These are phyloP conservation scores for Pythium periplocum DNA, from an alignment of 352 stramenopile genomes.

Conservation along the genomic window DNA sequence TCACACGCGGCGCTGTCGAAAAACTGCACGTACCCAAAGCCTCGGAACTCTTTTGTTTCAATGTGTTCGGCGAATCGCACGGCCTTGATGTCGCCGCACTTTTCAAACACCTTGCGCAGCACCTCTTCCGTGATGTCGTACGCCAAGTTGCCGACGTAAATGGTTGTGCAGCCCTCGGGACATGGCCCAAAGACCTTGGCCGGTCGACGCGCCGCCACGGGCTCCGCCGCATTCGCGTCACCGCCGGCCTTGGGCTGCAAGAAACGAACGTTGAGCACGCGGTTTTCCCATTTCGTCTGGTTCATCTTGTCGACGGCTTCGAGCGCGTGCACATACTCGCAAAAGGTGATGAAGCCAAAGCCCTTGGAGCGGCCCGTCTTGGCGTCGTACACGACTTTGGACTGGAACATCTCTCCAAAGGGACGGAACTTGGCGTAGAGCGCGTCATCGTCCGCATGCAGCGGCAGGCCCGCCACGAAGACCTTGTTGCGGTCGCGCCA, in stretches of 20 bases:
- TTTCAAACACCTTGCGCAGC: constrained; percentile 74
- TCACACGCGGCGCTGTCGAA: constrained; percentile 86
- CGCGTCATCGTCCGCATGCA: constrained; percentile 54
- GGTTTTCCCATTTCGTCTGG: constrained; percentile 80
- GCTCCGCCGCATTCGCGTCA: background rate
- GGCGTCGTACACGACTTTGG: constrained; percentile 75
- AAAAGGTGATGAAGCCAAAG: constrained; percentile 83
- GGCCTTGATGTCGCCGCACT: constrained; percentile 70
- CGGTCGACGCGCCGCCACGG: constrained; percentile 12
- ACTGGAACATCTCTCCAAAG: constrained; percentile 84
- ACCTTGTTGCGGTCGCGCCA: constrained; percentile 88
- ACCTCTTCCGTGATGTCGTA: constrained; percentile 92
- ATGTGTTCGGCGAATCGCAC: constrained; percentile 84
- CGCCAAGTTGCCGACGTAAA: constrained; percentile 96
- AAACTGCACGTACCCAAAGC: constrained; percentile 92
- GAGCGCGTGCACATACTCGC: constrained; percentile 71
- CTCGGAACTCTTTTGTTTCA: constrained; percentile 80
- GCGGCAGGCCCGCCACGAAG: constrained; percentile 71
- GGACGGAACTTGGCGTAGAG: constrained; percentile 67
- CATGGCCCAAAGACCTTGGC: constrained; percentile 54
- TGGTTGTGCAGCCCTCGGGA: constrained; percentile 83
- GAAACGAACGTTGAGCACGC: constrained; percentile 80
- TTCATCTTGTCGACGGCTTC: constrained; percentile 77
- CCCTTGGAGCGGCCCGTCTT: constrained; percentile 61
- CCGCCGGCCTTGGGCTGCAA: constrained; percentile 57